phyloP scores from a whole-genome alignment of 2,329 filamentous ascomycete genomes.

The Fusarium sororula region DNA sequence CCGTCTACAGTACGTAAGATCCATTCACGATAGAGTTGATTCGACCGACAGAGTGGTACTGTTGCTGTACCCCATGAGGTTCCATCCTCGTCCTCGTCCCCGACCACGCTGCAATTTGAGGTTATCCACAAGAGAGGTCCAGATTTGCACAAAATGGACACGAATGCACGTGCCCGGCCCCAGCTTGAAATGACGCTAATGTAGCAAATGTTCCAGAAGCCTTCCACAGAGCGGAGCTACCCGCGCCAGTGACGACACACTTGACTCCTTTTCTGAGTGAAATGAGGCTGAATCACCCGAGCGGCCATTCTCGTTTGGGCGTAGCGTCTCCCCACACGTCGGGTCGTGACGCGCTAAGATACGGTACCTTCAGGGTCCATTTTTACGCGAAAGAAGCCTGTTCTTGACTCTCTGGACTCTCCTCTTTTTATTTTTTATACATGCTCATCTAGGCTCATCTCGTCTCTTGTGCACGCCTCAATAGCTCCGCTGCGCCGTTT shows the following conservation, averaged over 20 bases:
- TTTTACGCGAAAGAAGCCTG: conserved; percentile 13
- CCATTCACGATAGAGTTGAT: not conserved
- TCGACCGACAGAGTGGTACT: conserved; percentile 23
- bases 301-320: conserved; percentile 22
- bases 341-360: conserved; percentile 18
- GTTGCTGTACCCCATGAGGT: conserved; percentile 4
- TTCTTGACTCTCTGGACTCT: not conserved
- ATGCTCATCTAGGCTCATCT: not conserved
- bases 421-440: not conserved
- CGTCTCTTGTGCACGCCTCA: conserved; percentile 23
- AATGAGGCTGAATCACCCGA: conserved; percentile 40
- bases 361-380: conserved; percentile 23
- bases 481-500: not conserved
- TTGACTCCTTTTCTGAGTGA: conserved; percentile 12
- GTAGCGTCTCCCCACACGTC: conserved; percentile 29
- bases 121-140: conserved; percentile 16
- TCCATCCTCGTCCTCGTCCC: conserved; percentile 38
- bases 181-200: conserved; percentile 15
- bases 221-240: conserved; percentile 35
- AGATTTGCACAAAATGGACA: conserved; percentile 41
- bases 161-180: conserved; percentile 37
- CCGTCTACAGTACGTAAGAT: conserved; percentile 24
- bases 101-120: conserved; percentile 37
- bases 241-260: conserved; percentile 33
- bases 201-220: conserved; percentile 40